Conservation (phyloP, 495 filamentous ascomycete genomes). For the Penicillium cinerascens region DNA sequence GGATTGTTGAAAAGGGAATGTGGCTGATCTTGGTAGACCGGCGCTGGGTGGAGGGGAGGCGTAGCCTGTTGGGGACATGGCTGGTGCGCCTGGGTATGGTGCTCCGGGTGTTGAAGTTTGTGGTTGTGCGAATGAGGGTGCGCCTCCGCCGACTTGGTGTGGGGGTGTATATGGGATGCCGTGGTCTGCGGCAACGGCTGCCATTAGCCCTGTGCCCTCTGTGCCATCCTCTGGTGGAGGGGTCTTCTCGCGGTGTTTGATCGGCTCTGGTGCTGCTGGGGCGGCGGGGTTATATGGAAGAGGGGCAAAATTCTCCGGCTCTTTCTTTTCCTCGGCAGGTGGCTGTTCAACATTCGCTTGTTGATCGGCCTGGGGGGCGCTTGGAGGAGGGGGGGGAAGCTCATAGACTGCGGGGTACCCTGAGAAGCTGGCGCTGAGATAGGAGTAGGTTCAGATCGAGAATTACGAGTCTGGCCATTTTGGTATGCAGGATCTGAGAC, state of each 20-base stretch:
- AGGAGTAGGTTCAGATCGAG: constrained; percentile 32
- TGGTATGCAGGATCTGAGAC: constrained; percentile 62
- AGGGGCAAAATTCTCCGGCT: constrained; percentile 56
- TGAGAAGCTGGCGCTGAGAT: constrained; percentile 34
- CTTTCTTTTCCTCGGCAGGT: constrained; percentile 34
- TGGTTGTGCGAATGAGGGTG: constrained; percentile 23
- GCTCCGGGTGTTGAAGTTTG: constrained; percentile 17
- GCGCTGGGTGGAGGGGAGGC: constrained; percentile 40
- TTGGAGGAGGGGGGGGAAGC: constrained; percentile 45
- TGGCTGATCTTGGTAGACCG: constrained; percentile 24
- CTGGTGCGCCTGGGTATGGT: constrained; percentile 31
- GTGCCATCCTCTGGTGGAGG: constrained; percentile 74
- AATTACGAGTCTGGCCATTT: constrained; percentile 50
- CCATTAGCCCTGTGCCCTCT: constrained; percentile 65
- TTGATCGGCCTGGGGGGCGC: constrained; percentile 29
- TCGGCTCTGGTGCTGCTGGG: constrained; percentile 77
- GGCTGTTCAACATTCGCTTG: constrained; percentile 12
- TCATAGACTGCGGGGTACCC: constrained; percentile 14
- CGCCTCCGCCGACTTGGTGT: constrained; percentile 27
- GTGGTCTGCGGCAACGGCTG: constrained; percentile 65
- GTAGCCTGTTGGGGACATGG: constrained; percentile 24
- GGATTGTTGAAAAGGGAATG: constrained; percentile 25
- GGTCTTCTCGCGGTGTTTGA: constrained; percentile 84
- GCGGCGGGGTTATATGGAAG: constrained; percentile 89
- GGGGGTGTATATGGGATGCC: constrained; percentile 38